Conservation (phyloP, 257 asterid genomes). For the Nyctanthes arbortristis region DNA sequence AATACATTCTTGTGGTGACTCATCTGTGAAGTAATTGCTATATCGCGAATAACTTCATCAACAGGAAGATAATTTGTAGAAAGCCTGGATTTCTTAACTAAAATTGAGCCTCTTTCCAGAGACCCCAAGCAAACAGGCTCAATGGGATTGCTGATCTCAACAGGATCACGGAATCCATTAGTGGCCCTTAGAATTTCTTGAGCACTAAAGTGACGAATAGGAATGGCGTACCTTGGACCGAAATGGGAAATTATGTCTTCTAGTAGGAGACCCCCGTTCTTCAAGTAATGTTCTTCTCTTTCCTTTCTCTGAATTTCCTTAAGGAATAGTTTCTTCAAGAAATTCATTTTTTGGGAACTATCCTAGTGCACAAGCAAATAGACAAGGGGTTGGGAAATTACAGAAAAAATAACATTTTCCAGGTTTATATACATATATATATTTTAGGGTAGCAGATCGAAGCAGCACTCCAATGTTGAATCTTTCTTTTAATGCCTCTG, state of each 20-base stretch:
- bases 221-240: slow-evolving; percentile 3
- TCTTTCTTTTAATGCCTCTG: no score
- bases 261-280: slow-evolving; percentile 9
- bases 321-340: background rate
- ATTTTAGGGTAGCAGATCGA: no score
- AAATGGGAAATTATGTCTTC: slow-evolving; percentile 18
- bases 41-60: slow-evolving; percentile 6
- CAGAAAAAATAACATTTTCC: background rate
- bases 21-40: slow-evolving; percentile 22
- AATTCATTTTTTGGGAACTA: background rate
- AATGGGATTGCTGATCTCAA: background rate
- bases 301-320: background rate
- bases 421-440: no score
- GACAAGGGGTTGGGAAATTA: no score
- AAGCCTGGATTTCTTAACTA: background rate
- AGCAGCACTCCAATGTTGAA: no score
- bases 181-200: slow-evolving; percentile 1
- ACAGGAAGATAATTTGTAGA: no score
- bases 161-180: background rate
- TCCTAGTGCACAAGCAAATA: no score
- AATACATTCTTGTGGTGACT: slow-evolving; percentile 19
- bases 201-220: slow-evolving; percentile 12
- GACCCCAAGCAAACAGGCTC: background rate
- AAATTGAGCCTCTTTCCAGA: background rate
- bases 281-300: background rate